Evolutionary conservation across 2,329 filamentous ascomycete genomes (phyloP), one percentile per base, ranked within the genome.

Genomic region (Colletotrichum cordylinicola): DNA sequence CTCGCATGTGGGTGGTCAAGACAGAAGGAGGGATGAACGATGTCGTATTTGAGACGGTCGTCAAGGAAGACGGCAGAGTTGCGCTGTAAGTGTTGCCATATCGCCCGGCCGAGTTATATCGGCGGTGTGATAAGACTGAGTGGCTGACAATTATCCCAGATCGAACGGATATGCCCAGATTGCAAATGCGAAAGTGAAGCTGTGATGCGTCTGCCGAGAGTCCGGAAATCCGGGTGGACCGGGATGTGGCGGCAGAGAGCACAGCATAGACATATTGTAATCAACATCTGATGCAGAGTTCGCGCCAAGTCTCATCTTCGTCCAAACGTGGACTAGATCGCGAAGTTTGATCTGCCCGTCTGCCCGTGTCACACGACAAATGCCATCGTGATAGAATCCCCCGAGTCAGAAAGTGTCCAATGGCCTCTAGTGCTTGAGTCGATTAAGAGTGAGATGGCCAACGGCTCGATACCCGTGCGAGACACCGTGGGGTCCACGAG

Each of bases 1-100:
- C 85, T 60, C 80, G 83, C 31, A 87, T 87, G 81, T 87, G 86
- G 86, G 80, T 84, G 55, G 80, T 83, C n/a, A 82, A 80, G 3
- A 79, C 78, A 24, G 80, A 81, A 15, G 79, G 79, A 67, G 82
- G 82, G 15, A 77, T 81, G 10, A 82, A 86, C 60, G 79, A 85
- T 52, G 77, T 86, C 31, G 70, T 84, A 37, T 87, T 87, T 77
- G 83, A 86, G 81, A 86, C 85, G 4, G 79, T 84, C 58, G 85
- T 87, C 18, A 80, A 83, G 76, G 80, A 79, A 18, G 84, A 85
- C 76, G 84, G 83, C 6, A 77, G 85, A 33, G 80, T 86, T 24
- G 85, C 83, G 2, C 78, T 87, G 78, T 83, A 21, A 61, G 76
- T 76, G 4, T 43, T 33, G 12, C 8, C 64, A 37, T 24, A n/a